Conservation (phyloP, 225 moss, liverwort and hornwort genomes). For the Bryoerythrophyllum caledonicum region DNA sequence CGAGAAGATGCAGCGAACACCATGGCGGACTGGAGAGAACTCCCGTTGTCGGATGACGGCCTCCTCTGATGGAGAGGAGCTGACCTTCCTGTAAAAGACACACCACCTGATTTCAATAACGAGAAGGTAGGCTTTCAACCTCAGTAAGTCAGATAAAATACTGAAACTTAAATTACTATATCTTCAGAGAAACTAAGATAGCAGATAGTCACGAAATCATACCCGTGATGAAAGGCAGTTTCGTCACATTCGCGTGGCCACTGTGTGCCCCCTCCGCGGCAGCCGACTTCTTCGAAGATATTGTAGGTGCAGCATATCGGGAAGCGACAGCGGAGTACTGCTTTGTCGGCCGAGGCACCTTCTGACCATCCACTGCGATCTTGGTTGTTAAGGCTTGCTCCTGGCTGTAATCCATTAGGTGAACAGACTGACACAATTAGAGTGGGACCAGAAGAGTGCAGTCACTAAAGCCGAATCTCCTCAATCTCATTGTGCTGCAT, state of each 20-base stretch:
- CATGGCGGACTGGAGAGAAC: constrained; percentile 27
- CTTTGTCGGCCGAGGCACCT: constrained; percentile 35
- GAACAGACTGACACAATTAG: not conserved
- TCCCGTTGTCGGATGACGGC: constrained; percentile 32
- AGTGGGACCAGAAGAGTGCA: not conserved
- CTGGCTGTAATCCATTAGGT: constrained; percentile 28
- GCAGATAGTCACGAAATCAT: rapidly evolving
- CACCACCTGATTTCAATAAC: not conserved
- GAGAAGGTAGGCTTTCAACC: rapidly evolving
- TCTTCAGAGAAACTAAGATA: not conserved
- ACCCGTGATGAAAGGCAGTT: constrained; percentile 58
- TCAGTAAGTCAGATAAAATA: not conserved
- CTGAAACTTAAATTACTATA: rapidly evolving
- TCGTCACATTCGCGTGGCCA: constrained; percentile 20
- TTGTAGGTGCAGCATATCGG: constrained; percentile 44
- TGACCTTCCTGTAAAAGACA: constrained; percentile 31
- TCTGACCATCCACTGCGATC: constrained; percentile 22
- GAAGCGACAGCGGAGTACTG: constrained; percentile 51
- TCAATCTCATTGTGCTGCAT: not conserved
- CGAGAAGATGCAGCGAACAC: constrained; percentile 37
- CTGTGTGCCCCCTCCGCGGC: constrained; percentile 10
- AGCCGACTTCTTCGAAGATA: constrained; percentile 34
- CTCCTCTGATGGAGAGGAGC: constrained; percentile 28
- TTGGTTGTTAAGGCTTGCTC: constrained; percentile 24
- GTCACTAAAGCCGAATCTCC: not conserved